Conservation (phyloP, 2,329 filamentous ascomycete species). For the Rasamsonia emersonii region DNA sequence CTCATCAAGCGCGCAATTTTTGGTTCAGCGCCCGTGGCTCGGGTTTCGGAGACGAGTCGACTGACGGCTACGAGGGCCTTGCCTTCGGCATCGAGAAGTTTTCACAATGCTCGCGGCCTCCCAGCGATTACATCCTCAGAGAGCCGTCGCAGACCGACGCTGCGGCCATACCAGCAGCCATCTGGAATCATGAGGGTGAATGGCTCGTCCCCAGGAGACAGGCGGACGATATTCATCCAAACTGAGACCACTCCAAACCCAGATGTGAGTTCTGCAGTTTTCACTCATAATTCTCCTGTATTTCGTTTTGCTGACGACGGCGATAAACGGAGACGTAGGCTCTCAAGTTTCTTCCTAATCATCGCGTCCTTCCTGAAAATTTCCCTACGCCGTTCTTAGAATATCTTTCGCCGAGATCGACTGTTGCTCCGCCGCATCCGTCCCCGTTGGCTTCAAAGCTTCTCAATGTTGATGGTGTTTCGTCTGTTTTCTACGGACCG, state of each 20-base stretch:
- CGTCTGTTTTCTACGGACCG: slow-evolving; percentile 82
- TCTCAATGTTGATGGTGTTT: slow-evolving; percentile 91
- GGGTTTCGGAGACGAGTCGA: slow-evolving; percentile 13
- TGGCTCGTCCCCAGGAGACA: slow-evolving; percentile 30
- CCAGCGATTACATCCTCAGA: slow-evolving; percentile 42
- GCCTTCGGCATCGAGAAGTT: slow-evolving; percentile 25
- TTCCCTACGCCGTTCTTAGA: slow-evolving; percentile 75
- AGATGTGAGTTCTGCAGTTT: slow-evolving; percentile 49
- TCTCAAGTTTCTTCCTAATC: slow-evolving; percentile 91
- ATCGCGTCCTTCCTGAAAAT: slow-evolving; percentile 67
- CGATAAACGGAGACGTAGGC: slow-evolving; percentile 34
- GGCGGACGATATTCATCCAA: slow-evolving; percentile 90
- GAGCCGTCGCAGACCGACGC: slow-evolving; percentile 36
- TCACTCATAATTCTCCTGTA: neutral
- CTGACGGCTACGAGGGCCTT: slow-evolving; percentile 17
- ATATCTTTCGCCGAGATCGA: slow-evolving; percentile 81
- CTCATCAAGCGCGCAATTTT: slow-evolving; percentile 24
- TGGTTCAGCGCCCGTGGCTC: slow-evolving; percentile 13
- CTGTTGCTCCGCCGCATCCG: slow-evolving; percentile 78
- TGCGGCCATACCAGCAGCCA: slow-evolving; percentile 35
- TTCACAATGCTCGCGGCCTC: slow-evolving; percentile 37
- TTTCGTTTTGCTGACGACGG: neutral
- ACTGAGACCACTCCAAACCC: slow-evolving; percentile 89
- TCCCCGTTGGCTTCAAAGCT: slow-evolving; percentile 85
- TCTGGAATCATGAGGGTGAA: slow-evolving; percentile 28